These are phyloP conservation scores for Aspergillus sp. DNA, from an alignment of 2,329 filamentous ascomycete genomes.

Conservation along the genomic window DNA sequence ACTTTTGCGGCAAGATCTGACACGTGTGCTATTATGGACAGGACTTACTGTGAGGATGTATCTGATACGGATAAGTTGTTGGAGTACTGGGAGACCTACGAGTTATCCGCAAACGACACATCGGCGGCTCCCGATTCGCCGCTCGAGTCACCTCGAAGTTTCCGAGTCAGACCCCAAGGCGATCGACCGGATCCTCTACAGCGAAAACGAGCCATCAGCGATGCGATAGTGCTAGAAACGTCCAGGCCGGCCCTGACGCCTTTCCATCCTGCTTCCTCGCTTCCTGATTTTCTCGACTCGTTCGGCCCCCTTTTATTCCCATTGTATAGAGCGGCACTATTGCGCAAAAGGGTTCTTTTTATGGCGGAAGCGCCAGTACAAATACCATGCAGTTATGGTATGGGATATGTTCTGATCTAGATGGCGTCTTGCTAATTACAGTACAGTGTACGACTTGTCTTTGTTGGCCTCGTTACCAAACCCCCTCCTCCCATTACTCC, in stretches of 20 bases:
- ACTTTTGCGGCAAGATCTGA: conserved; percentile 11
- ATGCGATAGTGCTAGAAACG: conserved; percentile 41
- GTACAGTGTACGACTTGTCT: conserved; percentile 86
- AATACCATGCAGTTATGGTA: conserved; percentile 85
- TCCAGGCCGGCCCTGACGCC: conserved; percentile 63
- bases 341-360: conserved; percentile 85
- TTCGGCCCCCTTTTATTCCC: conserved; percentile 94
- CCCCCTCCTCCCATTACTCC: conserved; percentile 69
- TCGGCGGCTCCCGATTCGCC: conserved; percentile 47
- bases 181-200: conserved; percentile 35
- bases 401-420: conserved; percentile 20
- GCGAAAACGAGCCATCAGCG: conserved; percentile 42
- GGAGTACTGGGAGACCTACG: conserved; percentile 70
- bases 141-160: conserved; percentile 51
- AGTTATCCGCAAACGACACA: conserved; percentile 39
- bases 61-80: conserved; percentile 66
- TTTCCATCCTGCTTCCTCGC: conserved; percentile 83
- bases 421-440: conserved; percentile 22
- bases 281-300: conserved; percentile 72
- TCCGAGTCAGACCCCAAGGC: conserved; percentile 55
- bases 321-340: conserved; percentile 79
- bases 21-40: conserved; percentile 20
- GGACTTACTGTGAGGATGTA: conserved; percentile 63
- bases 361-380: conserved; percentile 84
- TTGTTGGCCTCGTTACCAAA: conserved; percentile 84